Conservation (phyloP, 2,329 filamentous ascomycete genomes). For the Trichoderma pleuroti region DNA sequence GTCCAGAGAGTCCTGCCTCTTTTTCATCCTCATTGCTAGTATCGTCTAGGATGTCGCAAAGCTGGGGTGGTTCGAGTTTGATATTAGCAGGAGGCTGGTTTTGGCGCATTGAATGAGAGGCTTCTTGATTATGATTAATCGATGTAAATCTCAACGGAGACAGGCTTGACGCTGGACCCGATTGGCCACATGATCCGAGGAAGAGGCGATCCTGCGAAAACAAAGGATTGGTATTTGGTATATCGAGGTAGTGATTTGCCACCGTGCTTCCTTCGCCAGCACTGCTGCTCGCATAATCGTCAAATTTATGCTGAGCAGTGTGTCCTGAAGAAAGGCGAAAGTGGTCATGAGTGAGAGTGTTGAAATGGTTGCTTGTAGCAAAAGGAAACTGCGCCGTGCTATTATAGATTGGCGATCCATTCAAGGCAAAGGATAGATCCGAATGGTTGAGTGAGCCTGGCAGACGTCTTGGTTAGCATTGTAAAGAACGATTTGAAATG, state of each 20-base stretch:
- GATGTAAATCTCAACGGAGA: slow-evolving; percentile 32
- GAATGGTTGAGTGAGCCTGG: slow-evolving; percentile 28
- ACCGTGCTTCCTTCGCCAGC: slow-evolving; percentile 23
- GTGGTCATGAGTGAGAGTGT: slow-evolving; percentile 26
- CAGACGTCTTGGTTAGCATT: not conserved
- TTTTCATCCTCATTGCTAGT: slow-evolving; percentile 25
- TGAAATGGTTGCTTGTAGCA: slow-evolving; percentile 25
- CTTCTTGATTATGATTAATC: slow-evolving; percentile 27
- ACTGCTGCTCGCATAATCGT: slow-evolving; percentile 24
- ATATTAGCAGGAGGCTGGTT: slow-evolving; percentile 19
- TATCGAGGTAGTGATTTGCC: slow-evolving; percentile 28
- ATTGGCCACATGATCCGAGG: slow-evolving; percentile 27
- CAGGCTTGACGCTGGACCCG: slow-evolving; percentile 23
- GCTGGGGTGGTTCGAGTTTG: slow-evolving; percentile 29
- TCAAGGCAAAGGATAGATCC: slow-evolving; percentile 30
- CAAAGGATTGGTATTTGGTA: slow-evolving; percentile 33
- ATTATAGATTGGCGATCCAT: slow-evolving; percentile 32
- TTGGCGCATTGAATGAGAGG: slow-evolving; percentile 22
- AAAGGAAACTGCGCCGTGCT: slow-evolving; percentile 31
- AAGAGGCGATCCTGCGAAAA: slow-evolving; percentile 33
- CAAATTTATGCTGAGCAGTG: slow-evolving; percentile 29
- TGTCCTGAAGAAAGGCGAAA: slow-evolving; percentile 27
- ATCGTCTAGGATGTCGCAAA: slow-evolving; percentile 27
- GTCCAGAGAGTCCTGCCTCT: slow-evolving; percentile 22
- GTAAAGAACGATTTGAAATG: not conserved